Base-by-base conservation (phyloP, 1,284 basidiomycete species). In the Trichosporon ovoides region DNA sequence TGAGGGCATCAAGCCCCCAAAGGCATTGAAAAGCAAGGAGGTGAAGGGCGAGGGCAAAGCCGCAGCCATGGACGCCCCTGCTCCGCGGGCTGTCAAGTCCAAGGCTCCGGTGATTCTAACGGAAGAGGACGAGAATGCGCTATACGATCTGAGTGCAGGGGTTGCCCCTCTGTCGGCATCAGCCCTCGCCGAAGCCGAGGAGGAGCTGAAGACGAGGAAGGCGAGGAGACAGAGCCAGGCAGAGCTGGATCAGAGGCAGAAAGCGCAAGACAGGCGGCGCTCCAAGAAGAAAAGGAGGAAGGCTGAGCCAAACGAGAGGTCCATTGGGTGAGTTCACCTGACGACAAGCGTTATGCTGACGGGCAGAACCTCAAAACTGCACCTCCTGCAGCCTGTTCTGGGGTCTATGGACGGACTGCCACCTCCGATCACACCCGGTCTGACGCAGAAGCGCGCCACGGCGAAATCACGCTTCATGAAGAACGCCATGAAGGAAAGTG, bases 401-500 rank as follows among this genome's bases (percentile, higher is more conserved):
- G 35, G 56, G 5, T 28, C 54, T 1, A 46, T 52, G n/a, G 24
- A 35, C 35, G 61, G 38, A 2, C 60, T 71, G 2, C 72, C 68
- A 1, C 72, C 68, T 11, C 58, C 67, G 18, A 48, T 70, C 22
- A 62, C 61, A 7, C 56, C 28, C 53, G 55, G 51, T 13, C 28
- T 6, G 53, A 56, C 11, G 52, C 49, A 3, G 19, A 12, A 14
- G 52, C 55, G 10, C 38, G 55, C 28, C 38, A 52, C 28, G 3
- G 35, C 34, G 31, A 64, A 68, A 37, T 14, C 43, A 63, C 48
- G 38, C 24, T 74, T 74, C 48, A 58, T 66, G 57, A 68, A 64
- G 55, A 52, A 37, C 10, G 72, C 72, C 6, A 73, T 74, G 72
- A 64, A 62, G 49, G 55, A 57, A 11, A 67, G 65, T 38, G 72